Evolutionary conservation across 768 basidiomycete genomes (phyloP).

Genomic region (Candolleomyces aberdarensis): DNA sequence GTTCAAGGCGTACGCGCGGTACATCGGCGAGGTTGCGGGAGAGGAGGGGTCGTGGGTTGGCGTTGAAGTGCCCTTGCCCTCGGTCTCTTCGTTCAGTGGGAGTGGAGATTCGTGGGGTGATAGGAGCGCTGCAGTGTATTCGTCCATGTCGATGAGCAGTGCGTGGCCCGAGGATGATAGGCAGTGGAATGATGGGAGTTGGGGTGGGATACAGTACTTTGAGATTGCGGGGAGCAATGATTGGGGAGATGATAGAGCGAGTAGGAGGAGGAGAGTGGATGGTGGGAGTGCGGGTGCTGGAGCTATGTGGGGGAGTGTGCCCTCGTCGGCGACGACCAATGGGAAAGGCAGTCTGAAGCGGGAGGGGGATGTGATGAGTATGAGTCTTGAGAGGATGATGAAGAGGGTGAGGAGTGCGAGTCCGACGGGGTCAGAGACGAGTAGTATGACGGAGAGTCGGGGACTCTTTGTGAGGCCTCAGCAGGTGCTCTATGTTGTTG

Average conservation of each 20-base stretch:
- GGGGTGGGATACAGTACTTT: conserved; percentile 82
- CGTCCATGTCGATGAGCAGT: not conserved
- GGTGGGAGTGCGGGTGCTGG: conserved; percentile 25
- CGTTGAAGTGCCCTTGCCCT: conserved; percentile 74
- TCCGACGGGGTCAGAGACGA: conserved; percentile 58
- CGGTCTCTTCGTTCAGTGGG: conserved; percentile 17
- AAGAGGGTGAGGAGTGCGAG: conserved; percentile 72
- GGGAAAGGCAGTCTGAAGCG: conserved; percentile 35
- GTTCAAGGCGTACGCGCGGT: conserved; percentile 83
- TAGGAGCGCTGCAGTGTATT: conserved; percentile 7
- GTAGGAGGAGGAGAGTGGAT: conserved; percentile 43
- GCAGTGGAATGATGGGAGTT: conserved; percentile 84
- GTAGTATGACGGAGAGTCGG: conserved; percentile 49
- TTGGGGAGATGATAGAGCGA: conserved; percentile 58
- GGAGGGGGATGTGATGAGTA: conserved; percentile 41
- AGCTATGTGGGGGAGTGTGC: conserved; percentile 12
- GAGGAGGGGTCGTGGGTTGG: conserved; percentile 87
- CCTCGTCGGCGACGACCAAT: conserved; percentile 11
- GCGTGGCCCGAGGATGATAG: conserved; percentile 43
- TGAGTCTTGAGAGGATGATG: conserved; percentile 61
- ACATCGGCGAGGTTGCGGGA: conserved; percentile 84
- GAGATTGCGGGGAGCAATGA: conserved; percentile 62
- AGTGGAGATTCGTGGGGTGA: conserved; percentile 44
- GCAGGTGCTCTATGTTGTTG: conserved; percentile 84
- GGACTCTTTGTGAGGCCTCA: conserved; percentile 84